Conservation (phyloP, 176 grass and related monocot species). For the Metroxylon sagu region DNA sequence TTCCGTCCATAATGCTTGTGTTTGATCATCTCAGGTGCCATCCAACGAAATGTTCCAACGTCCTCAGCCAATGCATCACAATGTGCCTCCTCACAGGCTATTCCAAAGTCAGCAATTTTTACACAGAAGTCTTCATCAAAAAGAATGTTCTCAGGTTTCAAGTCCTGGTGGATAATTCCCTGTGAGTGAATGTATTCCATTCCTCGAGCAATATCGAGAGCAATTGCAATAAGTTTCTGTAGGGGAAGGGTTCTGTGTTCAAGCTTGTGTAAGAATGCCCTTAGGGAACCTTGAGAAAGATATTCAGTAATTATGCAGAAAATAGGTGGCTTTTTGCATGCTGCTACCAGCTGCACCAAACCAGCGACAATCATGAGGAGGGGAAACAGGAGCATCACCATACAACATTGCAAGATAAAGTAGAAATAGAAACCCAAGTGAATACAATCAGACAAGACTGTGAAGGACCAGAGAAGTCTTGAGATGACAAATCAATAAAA, state of each 20-base stretch:
- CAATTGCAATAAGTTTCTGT: conserved; percentile 51
- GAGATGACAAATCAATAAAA: too few species aligned
- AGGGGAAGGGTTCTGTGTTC: conserved; percentile 50
- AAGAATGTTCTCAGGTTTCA: conserved; percentile 95
- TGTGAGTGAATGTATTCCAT: conserved; percentile 92
- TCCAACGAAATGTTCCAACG: conserved; percentile 89
- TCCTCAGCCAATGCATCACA: conserved; percentile 63
- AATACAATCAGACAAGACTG: too few species aligned
- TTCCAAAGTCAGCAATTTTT: conserved; percentile 90
- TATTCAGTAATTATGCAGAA: conserved; percentile 93
- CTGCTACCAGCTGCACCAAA: conserved; percentile 61
- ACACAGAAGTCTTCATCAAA: conserved; percentile 73
- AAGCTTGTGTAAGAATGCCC: conserved; percentile 67
- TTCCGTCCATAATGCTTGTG: conserved; percentile 64
- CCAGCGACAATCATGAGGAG: background rate
- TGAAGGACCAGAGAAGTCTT: too few species aligned
- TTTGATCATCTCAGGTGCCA: conserved; percentile 95
- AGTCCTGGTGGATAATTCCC: conserved; percentile 81
- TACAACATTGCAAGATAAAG: too few species aligned
- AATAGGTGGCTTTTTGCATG: conserved; percentile 60
- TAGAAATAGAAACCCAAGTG: too few species aligned
- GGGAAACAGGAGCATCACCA: background rate
- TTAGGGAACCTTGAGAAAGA: conserved; percentile 70
- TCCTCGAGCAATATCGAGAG: conserved; percentile 57
- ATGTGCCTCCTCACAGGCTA: conserved; percentile 60